These are phyloP conservation scores for barrel medic (Medicago truncatula) DNA, from an alignment of 306 rosid genomes.

Conservation along the genomic window MtrunA17r5.0-ANR NC_053042.1:38443501-38444000, in stretches of 20 bases:
- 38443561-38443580: background rate
- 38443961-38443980: background rate
- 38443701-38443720: too few species aligned
- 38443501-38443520: slow-evolving; percentile 1
- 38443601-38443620: background rate
- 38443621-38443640: background rate
- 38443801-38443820: slow-evolving; percentile 31
- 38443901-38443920: background rate
- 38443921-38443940: background rate
- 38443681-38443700: too few species aligned
- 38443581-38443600: slow-evolving; percentile 3
- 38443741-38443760: too few species aligned
- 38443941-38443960: background rate
- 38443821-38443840: background rate
- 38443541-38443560: background rate
- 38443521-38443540: background rate
- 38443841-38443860: slow-evolving; percentile 17
- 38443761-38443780: background rate
- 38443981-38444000: background rate
- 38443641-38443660: background rate
- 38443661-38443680: background rate
- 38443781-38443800: background rate
- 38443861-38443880: background rate
- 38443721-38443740: too few species aligned
- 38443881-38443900: slow-evolving; percentile 15